Conservation (phyloP, 495 filamentous ascomycete genomes). For the Glonium stellatum region DNA sequence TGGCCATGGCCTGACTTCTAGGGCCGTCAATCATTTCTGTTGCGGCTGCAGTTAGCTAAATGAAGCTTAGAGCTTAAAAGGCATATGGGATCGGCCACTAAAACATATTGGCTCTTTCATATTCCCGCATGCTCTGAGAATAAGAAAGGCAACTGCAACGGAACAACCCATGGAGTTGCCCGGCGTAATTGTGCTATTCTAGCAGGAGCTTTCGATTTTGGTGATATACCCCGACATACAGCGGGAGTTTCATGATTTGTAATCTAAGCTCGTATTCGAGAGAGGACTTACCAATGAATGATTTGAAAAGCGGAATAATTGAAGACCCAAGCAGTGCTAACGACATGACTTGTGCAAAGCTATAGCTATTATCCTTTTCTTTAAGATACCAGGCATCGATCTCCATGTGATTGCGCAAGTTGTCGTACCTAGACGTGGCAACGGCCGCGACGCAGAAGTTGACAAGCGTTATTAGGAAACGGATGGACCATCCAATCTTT, state of each 20-base stretch:
- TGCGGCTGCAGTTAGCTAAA: not conserved
- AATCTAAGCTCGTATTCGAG: no score
- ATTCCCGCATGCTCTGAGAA: no score
- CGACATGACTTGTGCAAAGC: slow-evolving; percentile 7
- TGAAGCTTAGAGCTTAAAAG: not conserved
- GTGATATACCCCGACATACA: no score
- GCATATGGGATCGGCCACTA: not conserved
- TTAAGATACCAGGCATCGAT: slow-evolving; percentile 9
- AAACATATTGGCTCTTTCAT: no score
- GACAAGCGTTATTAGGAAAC: not conserved
- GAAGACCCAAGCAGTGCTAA: not conserved
- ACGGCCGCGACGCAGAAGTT: not conserved
- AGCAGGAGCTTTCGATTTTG: no score
- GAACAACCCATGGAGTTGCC: no score
- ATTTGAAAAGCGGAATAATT: slow-evolving; percentile 2
- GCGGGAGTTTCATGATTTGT: no score
- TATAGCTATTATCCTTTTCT: not conserved
- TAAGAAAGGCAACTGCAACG: no score
- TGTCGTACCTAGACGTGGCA: not conserved
- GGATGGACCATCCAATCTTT: slow-evolving; percentile 1
- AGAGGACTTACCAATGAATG: slow-evolving; percentile 5
- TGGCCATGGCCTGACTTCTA: not conserved
- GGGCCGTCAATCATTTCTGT: slow-evolving; percentile 1
- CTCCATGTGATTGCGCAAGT: slow-evolving; percentile 4
- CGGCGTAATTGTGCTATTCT: no score